These are phyloP conservation scores for Vaccinium darrowii DNA, from an alignment of 148 eudicot genomes.

Conservation along the genomic window DNA sequence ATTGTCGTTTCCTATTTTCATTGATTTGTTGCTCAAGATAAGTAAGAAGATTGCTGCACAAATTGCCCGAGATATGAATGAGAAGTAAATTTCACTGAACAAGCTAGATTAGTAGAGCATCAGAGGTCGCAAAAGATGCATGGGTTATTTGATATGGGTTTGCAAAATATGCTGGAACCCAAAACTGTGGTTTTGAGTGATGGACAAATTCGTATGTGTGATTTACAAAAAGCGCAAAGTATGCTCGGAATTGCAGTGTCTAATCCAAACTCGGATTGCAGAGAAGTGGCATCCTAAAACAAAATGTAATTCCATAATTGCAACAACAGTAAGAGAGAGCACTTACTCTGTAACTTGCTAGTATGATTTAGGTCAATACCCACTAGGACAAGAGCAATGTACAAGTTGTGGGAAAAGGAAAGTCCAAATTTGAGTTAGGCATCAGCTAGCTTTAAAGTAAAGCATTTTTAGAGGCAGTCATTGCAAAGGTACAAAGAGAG, in stretches of 20 bases:
- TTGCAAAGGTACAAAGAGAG: slow-evolving; percentile 4
- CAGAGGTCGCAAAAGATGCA: not conserved
- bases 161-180: not conserved
- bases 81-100: not conserved
- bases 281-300: not conserved
- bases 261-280: not conserved
- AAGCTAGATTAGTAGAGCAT: not conserved
- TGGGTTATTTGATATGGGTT: not conserved
- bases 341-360: slow-evolving; percentile 8
- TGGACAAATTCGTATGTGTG: not conserved
- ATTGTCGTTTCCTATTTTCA: not conserved
- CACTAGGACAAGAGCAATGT: not conserved
- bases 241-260: not conserved
- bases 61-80: not conserved
- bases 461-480: slow-evolving; percentile 1
- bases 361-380: slow-evolving; percentile 1
- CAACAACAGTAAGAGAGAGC: not conserved
- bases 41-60: not conserved
- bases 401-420: not conserved
- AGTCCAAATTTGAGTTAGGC: not conserved
- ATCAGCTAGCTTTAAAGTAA: slow-evolving; percentile 6
- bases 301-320: not conserved
- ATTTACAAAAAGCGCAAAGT: not conserved
- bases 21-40: not conserved
- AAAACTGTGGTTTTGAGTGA: not conserved